Evolutionary conservation across 805 yeast genomes (phyloP), one percentile per base, ranked within the genome.

Genomic region (Nakazawaea sp.): DNA sequence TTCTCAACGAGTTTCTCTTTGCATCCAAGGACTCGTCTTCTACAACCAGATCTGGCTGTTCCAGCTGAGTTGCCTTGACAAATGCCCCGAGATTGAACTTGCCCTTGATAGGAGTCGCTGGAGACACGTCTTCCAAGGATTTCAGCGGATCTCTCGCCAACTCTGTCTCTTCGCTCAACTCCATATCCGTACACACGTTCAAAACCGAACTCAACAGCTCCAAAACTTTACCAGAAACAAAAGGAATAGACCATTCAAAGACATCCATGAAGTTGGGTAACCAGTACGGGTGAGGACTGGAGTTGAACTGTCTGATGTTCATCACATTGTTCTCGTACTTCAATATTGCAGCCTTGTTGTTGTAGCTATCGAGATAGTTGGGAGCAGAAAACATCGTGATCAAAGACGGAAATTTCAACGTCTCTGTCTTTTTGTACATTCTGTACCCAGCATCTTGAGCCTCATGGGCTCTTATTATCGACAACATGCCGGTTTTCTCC

Each of bases 401-500:
- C 27, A 90, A 69, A 5, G 90, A 76, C 2, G 97, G 97, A 55
- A 90, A 90, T 10, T 94, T 94, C 52, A 88, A 78, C 4, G 83
- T 70, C 43, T 75, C 72, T 2, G 96, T 85, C 46, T 85, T 76
- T 49, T 81, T 82, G 61, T 90, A 90, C 86, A 92, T 92, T 55
- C 96, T 68, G 60, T 89, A 90, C 26, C 98, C 98, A 8, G 92
- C 89, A 58, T 90, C 97, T 59, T 90, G 98, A 1, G 97, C 97
- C 61, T 90, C 97, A 58, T 90, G 98, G 1, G 97, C 97, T 41
- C 98, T 70, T 32, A 90, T 86, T 25, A 90, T 75, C n/a, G 88
- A 81, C 23, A 90, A 63, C 26, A 90, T 62, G 17, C 85, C 82
- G 28, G 87, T 90, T 36, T 77, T 67, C 47, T 82, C 81, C 49